phyloP scores from a whole-genome alignment of 306 rosid species.

The Crotalaria pallida region DNA sequence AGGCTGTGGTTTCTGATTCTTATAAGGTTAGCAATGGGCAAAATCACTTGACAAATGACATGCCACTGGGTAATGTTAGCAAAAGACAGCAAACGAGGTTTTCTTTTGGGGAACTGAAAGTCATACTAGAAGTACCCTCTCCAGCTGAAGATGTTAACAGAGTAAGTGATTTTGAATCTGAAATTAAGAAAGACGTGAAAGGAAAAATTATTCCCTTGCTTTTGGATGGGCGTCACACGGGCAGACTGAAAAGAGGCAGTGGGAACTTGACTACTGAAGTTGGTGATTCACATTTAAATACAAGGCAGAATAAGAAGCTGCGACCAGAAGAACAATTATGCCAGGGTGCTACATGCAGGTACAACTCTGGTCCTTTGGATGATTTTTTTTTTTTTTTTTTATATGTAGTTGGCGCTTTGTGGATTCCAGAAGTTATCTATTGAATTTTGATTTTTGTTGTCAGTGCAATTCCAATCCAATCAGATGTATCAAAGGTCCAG shows the following conservation, averaged over 20 bases:
- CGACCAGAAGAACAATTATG: conserved; percentile 30
- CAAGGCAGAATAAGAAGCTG: conserved; percentile 38
- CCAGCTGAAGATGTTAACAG: conserved; percentile 9
- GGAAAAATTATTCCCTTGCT: conserved; percentile 11
- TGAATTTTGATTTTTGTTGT: background rate
- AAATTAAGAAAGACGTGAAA: conserved; percentile 18
- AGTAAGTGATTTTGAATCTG: background rate
- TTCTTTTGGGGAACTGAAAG: conserved; percentile 52
- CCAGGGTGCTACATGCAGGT: conserved; percentile 33
- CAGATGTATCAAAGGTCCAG: conserved; percentile 18
- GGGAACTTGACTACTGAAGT: conserved; percentile 13
- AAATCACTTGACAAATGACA: conserved; percentile 13
- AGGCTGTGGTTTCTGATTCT: conserved; percentile 1
- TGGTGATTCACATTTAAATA: conserved; percentile 22
- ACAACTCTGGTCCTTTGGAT: background rate
- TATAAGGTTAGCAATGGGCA: conserved; percentile 18
- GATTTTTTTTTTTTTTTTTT: background rate
- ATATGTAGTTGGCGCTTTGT: background rate
- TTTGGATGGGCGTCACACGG: conserved; percentile 9
- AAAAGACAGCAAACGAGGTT: conserved; percentile 22
- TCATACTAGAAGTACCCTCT: conserved; percentile 47
- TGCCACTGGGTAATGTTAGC: background rate
- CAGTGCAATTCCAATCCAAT: conserved; percentile 38
- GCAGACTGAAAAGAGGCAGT: conserved; percentile 42
- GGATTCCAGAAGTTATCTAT: background rate